phyloP scores from a whole-genome alignment of 2,329 filamentous ascomycete species.

The Aspergillus melleus region DNA sequence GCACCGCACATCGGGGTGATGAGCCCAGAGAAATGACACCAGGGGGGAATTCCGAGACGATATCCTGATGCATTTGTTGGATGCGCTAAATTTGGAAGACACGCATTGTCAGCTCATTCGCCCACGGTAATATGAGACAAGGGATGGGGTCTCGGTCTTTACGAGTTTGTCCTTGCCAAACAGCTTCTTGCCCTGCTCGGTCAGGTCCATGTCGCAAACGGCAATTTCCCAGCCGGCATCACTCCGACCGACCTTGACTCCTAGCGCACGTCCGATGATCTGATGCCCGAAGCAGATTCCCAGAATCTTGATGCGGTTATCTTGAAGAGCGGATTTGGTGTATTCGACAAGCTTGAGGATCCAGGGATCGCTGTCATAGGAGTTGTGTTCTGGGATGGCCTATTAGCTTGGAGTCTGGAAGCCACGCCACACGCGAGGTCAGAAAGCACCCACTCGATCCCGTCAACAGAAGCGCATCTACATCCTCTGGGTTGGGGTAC shows the following conservation, averaged over 20 bases:
- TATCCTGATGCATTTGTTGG: slow-evolving; percentile 85
- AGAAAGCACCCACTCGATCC: slow-evolving; percentile 59
- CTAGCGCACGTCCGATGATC: slow-evolving; percentile 73
- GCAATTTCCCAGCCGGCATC: slow-evolving; percentile 78
- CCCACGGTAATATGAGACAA: neutral
- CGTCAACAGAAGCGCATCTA: slow-evolving; percentile 82
- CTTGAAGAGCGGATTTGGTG: slow-evolving; percentile 59
- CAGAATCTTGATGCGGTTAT: slow-evolving; percentile 67
- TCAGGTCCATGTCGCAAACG: slow-evolving; percentile 68
- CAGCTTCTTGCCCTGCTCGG: slow-evolving; percentile 67
- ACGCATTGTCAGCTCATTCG: slow-evolving; percentile 1
- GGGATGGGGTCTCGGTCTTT: slow-evolving; percentile 21
- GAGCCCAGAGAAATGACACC: slow-evolving; percentile 64
- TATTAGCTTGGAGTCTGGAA: neutral
- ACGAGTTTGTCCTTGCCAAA: slow-evolving; percentile 67
- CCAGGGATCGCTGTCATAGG: slow-evolving; percentile 74
- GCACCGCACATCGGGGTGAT: slow-evolving; percentile 68
- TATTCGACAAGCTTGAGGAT: slow-evolving; percentile 73
- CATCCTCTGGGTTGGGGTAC: slow-evolving; percentile 70
- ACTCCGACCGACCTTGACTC: slow-evolving; percentile 65
- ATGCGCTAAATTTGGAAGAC: slow-evolving; percentile 41
- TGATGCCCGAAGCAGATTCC: slow-evolving; percentile 89
- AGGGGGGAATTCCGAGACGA: slow-evolving; percentile 64
- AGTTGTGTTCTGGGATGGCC: slow-evolving; percentile 62
- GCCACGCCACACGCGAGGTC: too few relatives aligned